These are phyloP conservation scores for Debaryomyces psychrophilus DNA, from an alignment of 1,139 yeast genomes.

Conservation along the genomic window DNA sequence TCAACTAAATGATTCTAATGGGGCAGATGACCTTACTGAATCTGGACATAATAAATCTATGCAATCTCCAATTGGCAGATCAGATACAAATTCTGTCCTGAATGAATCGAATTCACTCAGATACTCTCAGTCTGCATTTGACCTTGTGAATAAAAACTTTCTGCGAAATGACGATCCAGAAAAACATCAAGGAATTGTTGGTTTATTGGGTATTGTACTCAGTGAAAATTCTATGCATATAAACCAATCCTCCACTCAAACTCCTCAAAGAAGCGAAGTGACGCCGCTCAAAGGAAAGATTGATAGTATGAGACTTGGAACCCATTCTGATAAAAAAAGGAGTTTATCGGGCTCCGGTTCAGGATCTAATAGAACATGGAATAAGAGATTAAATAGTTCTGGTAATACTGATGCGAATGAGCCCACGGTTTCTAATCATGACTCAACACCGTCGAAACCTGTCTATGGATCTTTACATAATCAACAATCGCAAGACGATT, in stretches of 20 bases:
- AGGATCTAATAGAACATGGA: slow-evolving; percentile 10
- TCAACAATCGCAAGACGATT: neutral
- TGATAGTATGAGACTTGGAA: slow-evolving; percentile 16
- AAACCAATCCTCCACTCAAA: slow-evolving; percentile 1
- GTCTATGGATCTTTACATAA: neutral
- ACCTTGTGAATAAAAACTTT: slow-evolving; percentile 14
- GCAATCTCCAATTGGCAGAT: neutral
- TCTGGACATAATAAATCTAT: neutral
- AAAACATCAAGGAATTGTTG: slow-evolving; percentile 25
- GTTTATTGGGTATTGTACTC: slow-evolving; percentile 25
- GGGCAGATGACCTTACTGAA: no score
- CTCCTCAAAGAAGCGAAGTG: slow-evolving; percentile 5
- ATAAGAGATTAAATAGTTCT: slow-evolving; percentile 8
- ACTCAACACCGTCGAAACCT: slow-evolving; percentile 4
- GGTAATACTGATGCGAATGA: neutral
- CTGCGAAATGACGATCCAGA: slow-evolving; percentile 10
- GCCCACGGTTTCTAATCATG: neutral
- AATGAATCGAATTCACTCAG: slow-evolving; percentile 4
- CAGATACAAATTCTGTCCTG: neutral
- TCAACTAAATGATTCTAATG: no score
- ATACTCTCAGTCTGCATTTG: slow-evolving; percentile 23
- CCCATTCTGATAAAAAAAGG: slow-evolving; percentile 16
- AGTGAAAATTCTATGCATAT: slow-evolving; percentile 17
- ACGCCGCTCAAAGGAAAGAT: slow-evolving; percentile 23
- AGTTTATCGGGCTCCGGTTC: slow-evolving; percentile 11